Percentiles rank a stretch among this genome's conserved stretches.
These are phyloP conservation scores for Pyricularia sp. DNA, from an alignment of 2,329 filamentous ascomycete species.

Conservation along the genomic window DNA sequence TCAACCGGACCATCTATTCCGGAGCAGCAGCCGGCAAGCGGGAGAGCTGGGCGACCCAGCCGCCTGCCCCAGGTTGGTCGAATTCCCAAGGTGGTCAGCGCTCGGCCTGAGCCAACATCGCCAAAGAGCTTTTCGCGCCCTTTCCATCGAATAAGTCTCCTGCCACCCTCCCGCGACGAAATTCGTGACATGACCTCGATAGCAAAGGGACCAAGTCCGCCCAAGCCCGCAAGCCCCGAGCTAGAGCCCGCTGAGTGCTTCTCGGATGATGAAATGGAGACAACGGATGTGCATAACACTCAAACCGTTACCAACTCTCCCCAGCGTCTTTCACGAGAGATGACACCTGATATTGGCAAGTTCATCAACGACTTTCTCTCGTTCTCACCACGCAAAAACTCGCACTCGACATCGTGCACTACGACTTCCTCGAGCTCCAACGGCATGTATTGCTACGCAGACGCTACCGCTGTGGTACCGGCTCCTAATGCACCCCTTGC, in stretches of 20 bases:
- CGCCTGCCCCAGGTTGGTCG: slow-evolving; percentile 71
- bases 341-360: slow-evolving; percentile 18
- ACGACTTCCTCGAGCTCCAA: slow-evolving; percentile 57
- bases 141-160: slow-evolving; percentile 47
- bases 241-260: slow-evolving; percentile 7
- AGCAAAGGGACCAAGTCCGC: slow-evolving; percentile 34
- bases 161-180: slow-evolving; percentile 18
- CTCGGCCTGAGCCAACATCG: slow-evolving; percentile 51
- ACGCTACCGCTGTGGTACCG: slow-evolving; percentile 55
- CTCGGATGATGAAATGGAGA: not conserved
- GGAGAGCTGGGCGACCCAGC: slow-evolving; percentile 33
- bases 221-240: slow-evolving; percentile 26
- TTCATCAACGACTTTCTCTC: slow-evolving; percentile 51
- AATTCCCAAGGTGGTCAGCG: slow-evolving; percentile 70
- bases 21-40: not conserved
- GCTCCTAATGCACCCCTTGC: slow-evolving; percentile 45
- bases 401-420: slow-evolving; percentile 40
- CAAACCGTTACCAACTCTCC: slow-evolving; percentile 14
- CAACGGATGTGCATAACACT: not conserved
- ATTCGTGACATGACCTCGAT: slow-evolving; percentile 26
- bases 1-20: not conserved
- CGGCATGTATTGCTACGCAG: slow-evolving; percentile 43
- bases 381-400: slow-evolving; percentile 62
- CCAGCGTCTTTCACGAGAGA: slow-evolving; percentile 16
- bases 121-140: slow-evolving; percentile 77